Base-by-base conservation (phyloP, 169 alveolate species). In the Besnoitia besnoiti region DNA sequence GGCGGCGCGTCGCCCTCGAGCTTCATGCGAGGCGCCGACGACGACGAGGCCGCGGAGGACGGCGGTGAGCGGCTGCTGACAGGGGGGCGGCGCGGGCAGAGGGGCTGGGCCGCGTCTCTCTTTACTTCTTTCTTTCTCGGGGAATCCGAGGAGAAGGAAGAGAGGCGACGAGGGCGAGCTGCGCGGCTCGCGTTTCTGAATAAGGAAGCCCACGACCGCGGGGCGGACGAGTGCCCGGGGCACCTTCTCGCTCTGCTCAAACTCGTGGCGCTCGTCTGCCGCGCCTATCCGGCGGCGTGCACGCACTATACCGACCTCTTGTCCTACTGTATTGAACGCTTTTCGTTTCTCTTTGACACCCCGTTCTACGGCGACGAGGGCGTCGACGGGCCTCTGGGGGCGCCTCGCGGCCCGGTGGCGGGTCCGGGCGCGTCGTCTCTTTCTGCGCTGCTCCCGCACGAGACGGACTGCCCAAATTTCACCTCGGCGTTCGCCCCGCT, bases 201-300 rank as follows among this genome's bases (percentile, higher is more conserved):
- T 24, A 73, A 24, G 46, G 46, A 33, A 16, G 61, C 30, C 10
- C 16, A 4, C n/a, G 73, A 7, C 16, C 73, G 73, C 73, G 84
- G 33, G 33, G 46, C 46, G 40, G 46, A 33, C 49, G 40, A 33
- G 16, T 8, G 84, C 84, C 3, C 49, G 19, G 49, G 40, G 40
- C 2, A 73, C 84, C 33, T 73, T 39, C 46, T 73, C 46, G 40
- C 46, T 73, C 84, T 73, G 40, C 84, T 73, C 49, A 73, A 39
- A 12, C 84, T 73, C 44, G 40, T 77, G 14, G 39, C 37, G 35
- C 24, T 35, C 40, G 87, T 77, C 37, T 77, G 87, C 40, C 87
- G 59, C 2, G 87, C 61, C n/a, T 77, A 77, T 35, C 87, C 87
- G 19, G 87, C 87, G 14, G 87, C 87, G 39, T 77, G 62, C 59